These are phyloP conservation scores for Emergomyces africanus DNA, from an alignment of 2,329 filamentous ascomycete species.

Conservation along the genomic window DNA sequence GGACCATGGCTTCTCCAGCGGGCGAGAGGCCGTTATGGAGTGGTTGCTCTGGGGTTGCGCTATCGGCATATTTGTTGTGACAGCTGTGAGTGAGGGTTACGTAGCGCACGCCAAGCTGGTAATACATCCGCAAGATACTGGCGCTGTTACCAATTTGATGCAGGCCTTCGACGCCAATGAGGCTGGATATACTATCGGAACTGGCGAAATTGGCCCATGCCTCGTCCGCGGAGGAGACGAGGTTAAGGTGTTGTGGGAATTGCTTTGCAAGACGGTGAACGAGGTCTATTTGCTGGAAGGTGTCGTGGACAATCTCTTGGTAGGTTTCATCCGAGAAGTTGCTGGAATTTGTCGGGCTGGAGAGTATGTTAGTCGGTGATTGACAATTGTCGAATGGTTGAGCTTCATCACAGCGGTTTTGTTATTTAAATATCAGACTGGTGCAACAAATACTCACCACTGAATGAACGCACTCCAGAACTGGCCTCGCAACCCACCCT, in stretches of 20 bases:
- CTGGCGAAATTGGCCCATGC: conserved; percentile 49
- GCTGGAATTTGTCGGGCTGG: not conserved
- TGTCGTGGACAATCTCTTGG: conserved; percentile 47
- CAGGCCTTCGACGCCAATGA: conserved; percentile 71
- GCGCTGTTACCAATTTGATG: conserved; percentile 81
- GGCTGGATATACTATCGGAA: conserved; percentile 62
- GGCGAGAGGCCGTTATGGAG: conserved; percentile 54
- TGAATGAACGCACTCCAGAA: conserved; percentile 82
- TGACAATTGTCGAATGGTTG: too few relatives aligned
- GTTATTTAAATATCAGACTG: not conserved
- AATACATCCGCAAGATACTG: conserved; percentile 56
- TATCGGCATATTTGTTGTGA: conserved; percentile 80
- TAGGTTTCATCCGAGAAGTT: conserved; percentile 18
- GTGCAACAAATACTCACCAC: conserved; percentile 36
- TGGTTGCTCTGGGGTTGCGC: conserved; percentile 45
- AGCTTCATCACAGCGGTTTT: too few relatives aligned
- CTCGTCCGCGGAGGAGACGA: conserved; percentile 42
- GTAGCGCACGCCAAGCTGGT: conserved; percentile 72
- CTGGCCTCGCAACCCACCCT: conserved; percentile 57
- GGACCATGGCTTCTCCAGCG: conserved; percentile 54
- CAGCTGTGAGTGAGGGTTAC: conserved; percentile 88
- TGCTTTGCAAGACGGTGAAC: conserved; percentile 49
- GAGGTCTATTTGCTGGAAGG: conserved; percentile 63
- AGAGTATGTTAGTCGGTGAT: not conserved
- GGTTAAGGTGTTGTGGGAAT: conserved; percentile 52